These are phyloP conservation scores for Trypanosoma boissoni DNA, from an alignment of 208 protist genomes.

Conservation along the genomic window DNA sequence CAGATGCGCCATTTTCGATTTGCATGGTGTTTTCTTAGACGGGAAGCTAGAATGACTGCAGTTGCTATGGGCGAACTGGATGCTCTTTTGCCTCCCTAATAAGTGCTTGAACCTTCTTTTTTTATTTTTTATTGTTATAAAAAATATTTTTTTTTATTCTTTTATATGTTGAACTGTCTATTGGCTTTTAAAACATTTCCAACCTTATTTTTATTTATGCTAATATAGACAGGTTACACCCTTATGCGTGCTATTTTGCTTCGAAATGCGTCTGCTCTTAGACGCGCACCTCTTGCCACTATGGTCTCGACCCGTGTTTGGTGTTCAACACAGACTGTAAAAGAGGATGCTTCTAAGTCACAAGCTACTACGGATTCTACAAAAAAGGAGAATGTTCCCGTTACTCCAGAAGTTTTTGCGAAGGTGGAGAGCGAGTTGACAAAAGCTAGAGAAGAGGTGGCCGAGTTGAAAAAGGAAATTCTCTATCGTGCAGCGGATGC, in stretches of 20 bases:
- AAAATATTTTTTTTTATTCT: slow-evolving; percentile 16
- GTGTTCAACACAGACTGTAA: slow-evolving; percentile 32
- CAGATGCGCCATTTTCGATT: slow-evolving; percentile 86
- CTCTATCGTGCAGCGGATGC: slow-evolving; percentile 86
- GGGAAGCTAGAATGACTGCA: slow-evolving; percentile 74
- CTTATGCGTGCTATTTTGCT: slow-evolving; percentile 26
- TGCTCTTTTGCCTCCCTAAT: slow-evolving; percentile 61
- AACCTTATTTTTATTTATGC: slow-evolving; percentile 10
- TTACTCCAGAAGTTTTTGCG: slow-evolving; percentile 22
- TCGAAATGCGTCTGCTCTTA: slow-evolving; percentile 3
- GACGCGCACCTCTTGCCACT: slow-evolving; percentile 11
- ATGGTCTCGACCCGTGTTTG: slow-evolving; percentile 29
- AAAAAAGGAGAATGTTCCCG: not conserved
- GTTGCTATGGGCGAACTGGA: slow-evolving; percentile 81
- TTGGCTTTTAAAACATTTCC: slow-evolving; percentile 12
- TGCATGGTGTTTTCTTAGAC: slow-evolving; percentile 81
- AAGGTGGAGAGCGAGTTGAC: slow-evolving; percentile 71
- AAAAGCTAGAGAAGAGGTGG: slow-evolving; percentile 49
- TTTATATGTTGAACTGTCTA: too few species aligned
- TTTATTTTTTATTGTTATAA: slow-evolving; percentile 7
- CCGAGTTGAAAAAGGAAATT: slow-evolving; percentile 80
- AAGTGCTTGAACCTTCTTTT: slow-evolving; percentile 7
- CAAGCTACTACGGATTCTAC: slow-evolving; percentile 26
- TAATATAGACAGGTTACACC: too few species aligned
- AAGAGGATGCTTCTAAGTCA: slow-evolving; percentile 19